phyloP scores from a whole-genome alignment of 2,329 filamentous ascomycete genomes.

The Hypoxylon sp. region DNA sequence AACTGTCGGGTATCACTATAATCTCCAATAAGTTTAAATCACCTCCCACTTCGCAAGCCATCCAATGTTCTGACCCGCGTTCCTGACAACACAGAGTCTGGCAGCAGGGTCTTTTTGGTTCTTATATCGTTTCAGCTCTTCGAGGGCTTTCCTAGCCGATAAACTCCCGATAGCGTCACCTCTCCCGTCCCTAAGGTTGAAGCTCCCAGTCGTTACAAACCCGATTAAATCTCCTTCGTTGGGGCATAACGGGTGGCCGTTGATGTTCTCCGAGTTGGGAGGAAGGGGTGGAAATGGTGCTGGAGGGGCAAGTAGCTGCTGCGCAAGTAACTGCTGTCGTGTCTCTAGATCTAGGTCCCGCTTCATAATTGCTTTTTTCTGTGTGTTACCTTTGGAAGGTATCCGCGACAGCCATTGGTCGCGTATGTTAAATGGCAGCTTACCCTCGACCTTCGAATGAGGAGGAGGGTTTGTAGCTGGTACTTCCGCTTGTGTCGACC shows the following conservation, averaged over 20 bases:
- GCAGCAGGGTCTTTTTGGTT: conserved; percentile 59
- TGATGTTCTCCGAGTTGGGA: conserved; percentile 58
- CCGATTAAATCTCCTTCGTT: conserved; percentile 83
- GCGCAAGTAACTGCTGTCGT: conserved; percentile 63
- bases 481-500: conserved; percentile 59
- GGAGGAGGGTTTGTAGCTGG: conserved; percentile 60
- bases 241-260: conserved; percentile 78
- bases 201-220: conserved; percentile 90
- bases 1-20: conserved; percentile 19
- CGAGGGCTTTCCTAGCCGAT: conserved; percentile 70
- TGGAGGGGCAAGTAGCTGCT: conserved; percentile 62
- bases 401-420: conserved; percentile 78
- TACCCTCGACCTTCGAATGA: conserved; percentile 26
- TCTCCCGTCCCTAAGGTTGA: conserved; percentile 81
- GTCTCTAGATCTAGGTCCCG: conserved; percentile 56
- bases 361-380: conserved; percentile 49
- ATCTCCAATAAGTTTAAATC: conserved; percentile 53
- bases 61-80: conserved; percentile 83
- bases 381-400: conserved; percentile 42
- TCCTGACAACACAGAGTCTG: conserved; percentile 82
- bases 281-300: conserved; percentile 56
- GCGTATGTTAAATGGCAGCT: conserved; percentile 68
- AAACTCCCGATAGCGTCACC: conserved; percentile 83
- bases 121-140: conserved; percentile 55
- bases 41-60: conserved; percentile 85